Conservation (phyloP, 139 green algal species). For the Yamagishiella unicocca region DNA sequence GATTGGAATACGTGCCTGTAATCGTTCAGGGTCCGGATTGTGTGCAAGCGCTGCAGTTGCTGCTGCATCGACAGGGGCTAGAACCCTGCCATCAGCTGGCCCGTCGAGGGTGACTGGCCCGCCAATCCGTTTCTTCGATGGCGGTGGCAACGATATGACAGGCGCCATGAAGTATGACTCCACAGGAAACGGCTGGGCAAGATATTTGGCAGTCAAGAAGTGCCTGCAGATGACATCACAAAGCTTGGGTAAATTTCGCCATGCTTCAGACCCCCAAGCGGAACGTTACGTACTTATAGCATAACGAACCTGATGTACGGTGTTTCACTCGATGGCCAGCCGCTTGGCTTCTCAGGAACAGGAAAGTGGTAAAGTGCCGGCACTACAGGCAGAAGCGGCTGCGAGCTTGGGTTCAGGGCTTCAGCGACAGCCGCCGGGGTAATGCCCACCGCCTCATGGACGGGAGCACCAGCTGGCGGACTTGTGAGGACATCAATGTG, state of each 20-base stretch:
- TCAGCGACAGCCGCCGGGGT: neutral
- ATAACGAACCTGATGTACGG: conserved; percentile 39
- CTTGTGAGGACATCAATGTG: neutral
- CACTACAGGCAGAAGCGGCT: neutral
- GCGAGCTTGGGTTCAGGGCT: neutral
- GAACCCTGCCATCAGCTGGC: neutral
- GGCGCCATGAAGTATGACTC: conserved; percentile 15
- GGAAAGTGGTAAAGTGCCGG: neutral
- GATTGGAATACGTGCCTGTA: no score
- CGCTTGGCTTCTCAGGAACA: neutral
- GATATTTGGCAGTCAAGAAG: neutral
- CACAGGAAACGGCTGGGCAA: neutral
- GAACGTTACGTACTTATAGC: no score
- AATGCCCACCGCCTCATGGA: neutral
- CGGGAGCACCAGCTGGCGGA: conserved; percentile 2
- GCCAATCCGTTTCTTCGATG: neutral
- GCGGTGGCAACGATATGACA: neutral
- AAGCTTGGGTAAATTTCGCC: no score
- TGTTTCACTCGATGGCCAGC: neutral
- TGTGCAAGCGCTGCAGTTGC: neutral
- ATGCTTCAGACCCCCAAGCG: no score
- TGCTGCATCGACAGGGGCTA: neutral
- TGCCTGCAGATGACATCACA: conserved; percentile 32
- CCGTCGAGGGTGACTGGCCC: no score
- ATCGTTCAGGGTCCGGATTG: neutral